These are phyloP conservation scores for Porogramme epimiltina DNA, from an alignment of 1,284 basidiomycete genomes.

Conservation along the genomic window DNA sequence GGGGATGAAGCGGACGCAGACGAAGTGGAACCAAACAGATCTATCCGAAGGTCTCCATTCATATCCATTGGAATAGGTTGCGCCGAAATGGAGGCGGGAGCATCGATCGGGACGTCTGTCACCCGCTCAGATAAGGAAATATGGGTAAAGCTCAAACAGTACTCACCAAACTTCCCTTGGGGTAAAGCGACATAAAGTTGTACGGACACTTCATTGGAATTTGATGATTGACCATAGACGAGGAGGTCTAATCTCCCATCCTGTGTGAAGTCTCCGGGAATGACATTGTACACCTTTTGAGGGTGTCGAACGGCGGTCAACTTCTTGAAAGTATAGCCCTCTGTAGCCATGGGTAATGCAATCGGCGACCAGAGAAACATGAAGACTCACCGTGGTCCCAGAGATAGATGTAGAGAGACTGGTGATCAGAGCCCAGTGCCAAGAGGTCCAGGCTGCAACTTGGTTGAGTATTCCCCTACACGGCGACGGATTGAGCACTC, in stretches of 20 bases:
- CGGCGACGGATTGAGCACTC: constrained; percentile 40
- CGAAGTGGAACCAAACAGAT: constrained; percentile 77
- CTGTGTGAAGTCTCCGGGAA: constrained; percentile 93
- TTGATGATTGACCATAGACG: constrained; percentile 72
- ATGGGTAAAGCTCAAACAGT: neutral
- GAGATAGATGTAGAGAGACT: constrained; percentile 71
- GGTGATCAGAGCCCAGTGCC: constrained; percentile 71
- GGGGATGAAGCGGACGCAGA: constrained; percentile 38
- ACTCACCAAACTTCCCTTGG: constrained; percentile 70
- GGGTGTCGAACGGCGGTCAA: constrained; percentile 60
- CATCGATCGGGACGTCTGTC: constrained; percentile 43
- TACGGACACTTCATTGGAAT: constrained; percentile 58
- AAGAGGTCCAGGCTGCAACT: constrained; percentile 77
- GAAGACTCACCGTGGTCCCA: constrained; percentile 80
- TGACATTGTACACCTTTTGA: constrained; percentile 68
- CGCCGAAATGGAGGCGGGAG: constrained; percentile 66
- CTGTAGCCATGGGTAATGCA: constrained; percentile 34
- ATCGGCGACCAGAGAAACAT: neutral
- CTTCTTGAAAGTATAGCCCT: constrained; percentile 62
- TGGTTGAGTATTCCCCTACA: neutral
- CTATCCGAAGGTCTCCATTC: constrained; percentile 87
- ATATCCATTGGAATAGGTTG: constrained; percentile 90
- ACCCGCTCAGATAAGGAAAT: neutral
- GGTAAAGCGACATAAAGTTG: constrained; percentile 66
- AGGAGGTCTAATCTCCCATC: constrained; percentile 90